Evolutionary conservation across 805 yeast genomes (phyloP).

Genomic region (Metschnikowia baotianmanensis): DNA sequence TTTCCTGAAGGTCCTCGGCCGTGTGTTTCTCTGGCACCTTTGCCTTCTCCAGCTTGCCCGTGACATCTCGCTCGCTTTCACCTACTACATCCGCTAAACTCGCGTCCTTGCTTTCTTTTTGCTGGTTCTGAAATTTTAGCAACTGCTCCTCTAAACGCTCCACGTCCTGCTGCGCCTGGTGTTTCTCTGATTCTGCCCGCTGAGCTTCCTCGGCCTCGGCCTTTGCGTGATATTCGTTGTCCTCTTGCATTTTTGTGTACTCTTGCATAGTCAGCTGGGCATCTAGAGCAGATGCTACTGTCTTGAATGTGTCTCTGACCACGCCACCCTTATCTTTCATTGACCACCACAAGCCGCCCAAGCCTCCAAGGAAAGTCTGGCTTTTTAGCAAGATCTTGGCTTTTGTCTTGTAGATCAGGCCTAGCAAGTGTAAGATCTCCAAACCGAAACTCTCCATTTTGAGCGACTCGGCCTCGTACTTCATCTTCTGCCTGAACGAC

Average conservation of each 20-base stretch:
- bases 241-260: slow-evolving; percentile 62
- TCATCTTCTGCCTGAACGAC: slow-evolving; percentile 60
- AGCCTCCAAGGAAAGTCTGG: slow-evolving; percentile 53
- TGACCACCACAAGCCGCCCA: slow-evolving; percentile 68
- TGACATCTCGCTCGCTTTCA: slow-evolving; percentile 2
- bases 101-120: slow-evolving; percentile 4
- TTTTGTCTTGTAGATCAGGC: slow-evolving; percentile 64
- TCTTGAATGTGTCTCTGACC: slow-evolving; percentile 67
- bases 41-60: slow-evolving; percentile 6
- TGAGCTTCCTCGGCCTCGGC: slow-evolving; percentile 29
- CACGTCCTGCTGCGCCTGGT: slow-evolving; percentile 24
- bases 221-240: slow-evolving; percentile 43
- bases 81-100: slow-evolving; percentile 1
- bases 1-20: slow-evolving; percentile 61
- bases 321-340: slow-evolving; percentile 73
- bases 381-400: slow-evolving; percentile 64
- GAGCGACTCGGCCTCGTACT: slow-evolving; percentile 78
- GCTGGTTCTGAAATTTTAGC: neutral
- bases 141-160: slow-evolving; percentile 16
- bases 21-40: slow-evolving; percentile 42
- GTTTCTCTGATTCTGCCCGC: slow-evolving; percentile 27
- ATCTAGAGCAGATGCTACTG: slow-evolving; percentile 71
- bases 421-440: slow-evolving; percentile 74
- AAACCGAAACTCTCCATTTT: slow-evolving; percentile 85
- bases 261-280: slow-evolving; percentile 80